These are phyloP conservation scores for Platanus orientalis DNA, from an alignment of 164 flowering plant genomes.

Conservation along the genomic window DNA sequence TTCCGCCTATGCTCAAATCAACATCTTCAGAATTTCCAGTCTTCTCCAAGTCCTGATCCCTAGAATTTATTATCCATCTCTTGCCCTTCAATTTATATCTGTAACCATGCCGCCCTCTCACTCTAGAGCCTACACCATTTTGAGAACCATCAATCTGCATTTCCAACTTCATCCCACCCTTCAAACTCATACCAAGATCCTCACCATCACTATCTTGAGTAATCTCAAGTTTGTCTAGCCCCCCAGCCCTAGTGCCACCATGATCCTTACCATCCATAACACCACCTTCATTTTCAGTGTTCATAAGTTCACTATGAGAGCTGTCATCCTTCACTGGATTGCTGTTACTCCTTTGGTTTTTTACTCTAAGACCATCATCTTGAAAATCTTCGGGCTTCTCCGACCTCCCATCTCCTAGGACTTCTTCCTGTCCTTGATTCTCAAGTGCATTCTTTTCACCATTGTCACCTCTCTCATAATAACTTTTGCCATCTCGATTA, in stretches of 20 bases:
- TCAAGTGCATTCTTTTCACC: constrained; percentile 9
- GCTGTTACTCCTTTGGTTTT: neutral
- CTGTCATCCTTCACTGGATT: constrained; percentile 4
- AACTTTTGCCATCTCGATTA: constrained; percentile 3
- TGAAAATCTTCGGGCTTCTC: constrained; percentile 2
- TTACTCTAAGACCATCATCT: neutral
- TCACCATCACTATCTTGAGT: constrained; percentile 8
- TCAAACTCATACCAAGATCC: constrained; percentile 3
- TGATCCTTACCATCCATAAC: constrained; percentile 8
- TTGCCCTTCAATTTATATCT: constrained; percentile 21
- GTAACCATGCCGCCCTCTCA: constrained; percentile 10
- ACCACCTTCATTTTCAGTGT: neutral
- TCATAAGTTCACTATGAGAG: neutral
- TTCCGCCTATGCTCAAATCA: too few relatives aligned
- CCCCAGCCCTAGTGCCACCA: neutral
- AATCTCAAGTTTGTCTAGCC: constrained; percentile 2
- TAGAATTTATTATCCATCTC: constrained; percentile 28
- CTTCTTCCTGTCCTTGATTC: constrained; percentile 4
- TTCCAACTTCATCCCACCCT: constrained; percentile 24
- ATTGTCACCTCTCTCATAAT: constrained; percentile 2
- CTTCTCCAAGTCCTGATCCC: constrained; percentile 16
- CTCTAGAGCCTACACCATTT: constrained; percentile 9
- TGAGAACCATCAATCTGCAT: constrained; percentile 2
- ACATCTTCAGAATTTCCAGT: constrained; percentile 8
- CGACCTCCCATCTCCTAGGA: neutral